Evolutionary conservation across 805 yeast species (phyloP), one percentile per base, ranked within the genome.

Genomic region (Jamesozyma jinghongensis): DNA sequence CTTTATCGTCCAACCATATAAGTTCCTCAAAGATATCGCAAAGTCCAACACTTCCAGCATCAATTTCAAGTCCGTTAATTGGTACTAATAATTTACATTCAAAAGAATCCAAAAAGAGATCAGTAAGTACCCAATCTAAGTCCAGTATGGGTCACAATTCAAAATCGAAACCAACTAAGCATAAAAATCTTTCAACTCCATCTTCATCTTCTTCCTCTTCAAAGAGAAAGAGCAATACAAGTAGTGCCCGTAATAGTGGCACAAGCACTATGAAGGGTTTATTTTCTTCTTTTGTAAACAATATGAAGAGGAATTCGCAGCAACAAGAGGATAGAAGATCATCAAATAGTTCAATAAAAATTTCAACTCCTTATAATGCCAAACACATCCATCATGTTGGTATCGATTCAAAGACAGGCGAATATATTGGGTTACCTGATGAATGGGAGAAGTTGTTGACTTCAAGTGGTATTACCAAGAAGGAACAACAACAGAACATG

Each of bases 351-450:
- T 44, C 49, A 8, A 19, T 38, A 59, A 6, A 78, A 50, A 92
- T 90, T 38, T 84, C 95, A n/a, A 80, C 86, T 0, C 98, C 98
- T 0, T 86, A 81, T 60, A 86, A 85, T 54, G 82, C 92, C 14
- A 80, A 85, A 55, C 95, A 88, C 56, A 81, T 86, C 28, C 86
- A 92, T 14, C 97, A 92, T 55, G 97, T 92, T 8, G 96, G 95
- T 19, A 80, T 85, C 37, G 96, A 90, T 60, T 71, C 79, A 4
- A 75, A 74, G 47, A 75, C 86, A 17, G 96, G 96, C 11, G 82
- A 84, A 34, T 90, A 82, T 59, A 85, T 92, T 1, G 97, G 97
- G 2, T 67, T 92, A 33, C 98, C 98, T 0, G 80, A 76, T 22
- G 94, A 86, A 54, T 92, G 98, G 98, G 86, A 86, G 47, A 74